These are phyloP conservation scores for Gymnopilus junonius DNA, from an alignment of 768 basidiomycete species.

Conservation along the genomic window DNA sequence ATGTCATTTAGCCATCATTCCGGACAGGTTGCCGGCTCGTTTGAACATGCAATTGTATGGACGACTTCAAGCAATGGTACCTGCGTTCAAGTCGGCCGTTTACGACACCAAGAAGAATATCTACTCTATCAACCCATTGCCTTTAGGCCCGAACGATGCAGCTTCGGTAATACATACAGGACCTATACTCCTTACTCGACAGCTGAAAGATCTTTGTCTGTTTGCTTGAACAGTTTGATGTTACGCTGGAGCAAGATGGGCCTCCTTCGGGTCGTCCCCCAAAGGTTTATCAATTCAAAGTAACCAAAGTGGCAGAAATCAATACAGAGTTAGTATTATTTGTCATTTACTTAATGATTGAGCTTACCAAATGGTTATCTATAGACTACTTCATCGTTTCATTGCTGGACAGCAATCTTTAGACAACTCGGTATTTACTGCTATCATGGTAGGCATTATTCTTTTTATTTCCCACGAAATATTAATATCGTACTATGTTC, in stretches of 20 bases:
- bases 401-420: constrained; percentile 61
- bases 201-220: not conserved
- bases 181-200: not conserved
- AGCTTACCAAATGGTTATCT: not conserved
- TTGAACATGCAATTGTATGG: constrained; percentile 73
- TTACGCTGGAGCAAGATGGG: constrained; percentile 48
- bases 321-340: constrained; percentile 30
- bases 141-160: constrained; percentile 52
- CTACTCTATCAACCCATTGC: constrained; percentile 61
- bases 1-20: constrained; percentile 53
- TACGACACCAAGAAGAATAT: constrained; percentile 82
- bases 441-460: constrained; percentile 56
- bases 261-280: constrained; percentile 46
- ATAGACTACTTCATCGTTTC: constrained; percentile 63
- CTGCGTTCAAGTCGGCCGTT: constrained; percentile 62
- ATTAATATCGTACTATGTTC: not conserved
- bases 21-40: constrained; percentile 67
- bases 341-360: not conserved
- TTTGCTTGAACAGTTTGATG: constrained; percentile 70
- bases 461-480: not conserved
- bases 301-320: constrained; percentile 56
- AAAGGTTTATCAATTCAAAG: constrained; percentile 65
- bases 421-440: constrained; percentile 57
- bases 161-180: constrained; percentile 45
- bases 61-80: constrained; percentile 60